Evolutionary conservation across 2,329 filamentous ascomycete genomes (phyloP).

Genomic region (Falciphora oryzae): DNA sequence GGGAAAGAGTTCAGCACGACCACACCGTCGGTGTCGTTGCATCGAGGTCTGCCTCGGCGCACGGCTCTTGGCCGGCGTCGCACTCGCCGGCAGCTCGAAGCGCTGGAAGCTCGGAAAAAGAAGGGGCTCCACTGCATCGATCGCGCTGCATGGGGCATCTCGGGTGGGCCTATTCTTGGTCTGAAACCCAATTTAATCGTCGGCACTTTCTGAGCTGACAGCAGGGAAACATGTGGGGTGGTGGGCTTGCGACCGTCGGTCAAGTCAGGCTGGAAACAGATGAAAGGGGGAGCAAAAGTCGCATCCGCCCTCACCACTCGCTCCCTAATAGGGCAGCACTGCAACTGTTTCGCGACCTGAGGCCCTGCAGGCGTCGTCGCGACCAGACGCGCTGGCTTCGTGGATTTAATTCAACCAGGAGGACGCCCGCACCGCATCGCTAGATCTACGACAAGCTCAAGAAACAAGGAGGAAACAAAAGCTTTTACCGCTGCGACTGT

Average conservation of each 20-base stretch:
- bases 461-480: neutral
- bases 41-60: too few relatives aligned
- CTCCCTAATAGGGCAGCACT: too few relatives aligned
- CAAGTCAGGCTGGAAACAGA: neutral
- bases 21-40: neutral
- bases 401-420: too few relatives aligned
- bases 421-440: too few relatives aligned
- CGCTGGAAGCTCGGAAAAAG: too few relatives aligned
- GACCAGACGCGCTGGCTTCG: too few relatives aligned
- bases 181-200: neutral
- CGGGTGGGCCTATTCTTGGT: neutral
- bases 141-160: neutral
- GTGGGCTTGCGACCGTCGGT: too few relatives aligned
- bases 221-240: neutral
- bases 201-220: neutral
- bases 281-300: neutral
- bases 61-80: neutral
- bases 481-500: too few relatives aligned
- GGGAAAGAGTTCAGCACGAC: too few relatives aligned
- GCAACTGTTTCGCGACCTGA: too few relatives aligned
- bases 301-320: neutral
- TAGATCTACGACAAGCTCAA: too few relatives aligned
- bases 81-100: neutral
- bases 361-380: too few relatives aligned
- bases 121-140: neutral